Evolutionary conservation across 108 stramenopile genomes (phyloP), one percentile per base, ranked within the genome.

Genomic region (Skeletonema potamos): DNA sequence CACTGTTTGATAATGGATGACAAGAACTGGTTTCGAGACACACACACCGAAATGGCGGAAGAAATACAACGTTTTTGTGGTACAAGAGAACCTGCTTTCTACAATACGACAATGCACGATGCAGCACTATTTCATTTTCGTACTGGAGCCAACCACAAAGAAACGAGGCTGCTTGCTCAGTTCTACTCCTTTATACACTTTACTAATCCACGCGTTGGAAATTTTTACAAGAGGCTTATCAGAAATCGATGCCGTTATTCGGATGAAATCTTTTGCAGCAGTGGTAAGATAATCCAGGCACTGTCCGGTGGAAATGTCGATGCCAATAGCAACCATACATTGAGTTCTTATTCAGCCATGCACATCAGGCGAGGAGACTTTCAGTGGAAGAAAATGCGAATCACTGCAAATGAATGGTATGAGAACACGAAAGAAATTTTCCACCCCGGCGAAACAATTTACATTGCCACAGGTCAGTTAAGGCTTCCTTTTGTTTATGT

Each of bases 321-420:
- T 61, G 92, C 86, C 17, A 84, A 74, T 2, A 7, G 18, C n/a
- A 24, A 51, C 22, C 48, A 51, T 22, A 51, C 48, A 22, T 22
- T 51, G 48, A 51, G 48, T 51, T 51, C 48, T 22, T 96, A 82
- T 72, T 89, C 86, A 13, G 83, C 93, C 6, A 72, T 96, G 85
- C 96, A 96, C 65, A 70, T 94, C 18, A 74, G 95, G 6, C 79
- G 95, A 15, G 96, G 96, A 11, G 90, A 96, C 46, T 92, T 65
- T 55, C 90, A 92, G 58, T 92, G 86, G 79, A 81, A 87, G 60
- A 88, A 88, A 43, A 87, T 88, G 56, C 84, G 87, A 61, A 66
- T 96, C 39, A 58, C 82, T 27, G 91, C 90, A 2, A 76, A 85
- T 22, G 84, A 88, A 57, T 88, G 89, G 85, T 84, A 86, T 44